Percentiles rank a stretch among this genome's conserved stretches.
phyloP scores from a whole-genome alignment of 768 basidiomycete genomes.

The Flagelloscypha sp. region DNA sequence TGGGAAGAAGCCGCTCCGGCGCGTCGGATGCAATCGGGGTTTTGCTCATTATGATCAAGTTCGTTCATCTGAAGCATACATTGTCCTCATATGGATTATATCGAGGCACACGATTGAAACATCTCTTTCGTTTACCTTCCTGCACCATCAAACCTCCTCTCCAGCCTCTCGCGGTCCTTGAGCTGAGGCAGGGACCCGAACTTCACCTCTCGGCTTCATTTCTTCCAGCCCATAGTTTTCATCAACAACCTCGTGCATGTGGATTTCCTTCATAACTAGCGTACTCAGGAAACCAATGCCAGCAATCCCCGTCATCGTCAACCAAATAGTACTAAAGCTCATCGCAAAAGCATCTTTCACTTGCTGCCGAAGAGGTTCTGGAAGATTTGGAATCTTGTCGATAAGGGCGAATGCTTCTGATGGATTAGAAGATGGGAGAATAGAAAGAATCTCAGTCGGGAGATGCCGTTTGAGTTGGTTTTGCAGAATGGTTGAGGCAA shows the following conservation, averaged over 20 bases:
- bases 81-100: too few species aligned
- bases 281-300: constrained; percentile 26
- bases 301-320: constrained; percentile 30
- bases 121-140: too few species aligned
- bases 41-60: too few species aligned
- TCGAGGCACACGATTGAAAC: too few species aligned
- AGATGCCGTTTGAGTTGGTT: constrained; percentile 37
- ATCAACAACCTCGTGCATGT: constrained; percentile 22
- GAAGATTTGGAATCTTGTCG: constrained; percentile 28
- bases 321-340: constrained; percentile 34
- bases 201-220: too few species aligned
- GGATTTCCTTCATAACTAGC: constrained; percentile 25
- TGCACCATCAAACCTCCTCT: too few species aligned
- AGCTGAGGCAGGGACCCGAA: too few species aligned
- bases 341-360: constrained; percentile 35
- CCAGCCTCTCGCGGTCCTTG: too few species aligned
- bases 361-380: constrained; percentile 20
- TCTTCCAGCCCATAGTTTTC: constrained; percentile 23
- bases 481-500: constrained; percentile 42
- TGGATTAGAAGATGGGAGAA: constrained; percentile 26
- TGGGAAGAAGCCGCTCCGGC: too few species aligned
- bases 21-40: too few species aligned
- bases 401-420: constrained; percentile 40
- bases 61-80: too few species aligned
- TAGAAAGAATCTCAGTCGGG: constrained; percentile 27